These are phyloP conservation scores for Harrya chromipes DNA, from an alignment of 768 basidiomycete species.

Conservation along the genomic window DNA sequence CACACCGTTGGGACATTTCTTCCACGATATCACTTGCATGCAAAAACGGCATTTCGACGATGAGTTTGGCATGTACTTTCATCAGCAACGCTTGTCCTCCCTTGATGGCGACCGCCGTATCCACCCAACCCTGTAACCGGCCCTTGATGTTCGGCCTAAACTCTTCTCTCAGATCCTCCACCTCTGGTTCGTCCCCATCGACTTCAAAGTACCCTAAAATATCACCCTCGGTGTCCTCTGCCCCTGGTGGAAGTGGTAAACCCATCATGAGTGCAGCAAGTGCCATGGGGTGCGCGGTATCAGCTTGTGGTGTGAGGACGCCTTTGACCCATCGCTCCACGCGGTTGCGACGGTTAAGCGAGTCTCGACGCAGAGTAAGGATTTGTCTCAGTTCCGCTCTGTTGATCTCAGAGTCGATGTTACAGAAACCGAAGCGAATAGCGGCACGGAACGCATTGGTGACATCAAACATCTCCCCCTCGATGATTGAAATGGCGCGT, in stretches of 20 bases:
- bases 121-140: conserved; percentile 58
- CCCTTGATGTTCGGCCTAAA: conserved; percentile 55
- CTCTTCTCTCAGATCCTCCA: conserved; percentile 60
- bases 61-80: conserved; percentile 42
- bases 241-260: conserved; percentile 39
- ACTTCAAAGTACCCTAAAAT: conserved; percentile 49
- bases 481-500: conserved; percentile 42
- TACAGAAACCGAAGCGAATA: conserved; percentile 45
- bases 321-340: conserved; percentile 52
- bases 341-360: conserved; percentile 42
- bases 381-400: conserved; percentile 44
- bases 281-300: conserved; percentile 48
- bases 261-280: conserved; percentile 68
- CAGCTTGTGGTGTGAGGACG: conserved; percentile 38
- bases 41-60: conserved; percentile 58
- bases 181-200: conserved; percentile 50
- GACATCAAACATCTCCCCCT: conserved; percentile 51
- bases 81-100: conserved; percentile 37
- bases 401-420: conserved; percentile 41
- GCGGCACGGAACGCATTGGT: conserved; percentile 41
- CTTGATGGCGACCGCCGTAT: conserved; percentile 36
- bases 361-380: conserved; percentile 38
- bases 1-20: conserved; percentile 55
- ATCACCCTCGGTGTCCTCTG: conserved; percentile 41
- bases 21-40: conserved; percentile 47